Conservation (phyloP, 371 early-diverging fungal genomes). For the Capillidium rhysosporum region DNA sequence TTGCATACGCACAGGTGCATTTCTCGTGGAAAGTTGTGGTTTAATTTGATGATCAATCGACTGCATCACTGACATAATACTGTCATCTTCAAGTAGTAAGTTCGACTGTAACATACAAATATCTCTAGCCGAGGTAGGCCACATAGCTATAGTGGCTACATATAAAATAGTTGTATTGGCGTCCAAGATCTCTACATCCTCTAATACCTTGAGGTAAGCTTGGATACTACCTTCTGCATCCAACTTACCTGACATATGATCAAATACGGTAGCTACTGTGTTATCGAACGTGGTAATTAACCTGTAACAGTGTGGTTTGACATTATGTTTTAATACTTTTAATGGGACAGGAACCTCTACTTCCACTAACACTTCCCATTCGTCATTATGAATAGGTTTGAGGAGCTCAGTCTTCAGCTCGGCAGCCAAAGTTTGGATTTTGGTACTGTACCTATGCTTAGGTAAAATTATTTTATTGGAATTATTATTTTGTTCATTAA, state of each 20-base stretch:
- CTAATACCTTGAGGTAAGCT: neutral
- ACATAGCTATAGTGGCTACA: neutral
- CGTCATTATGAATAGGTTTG: too few species aligned
- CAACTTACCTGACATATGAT: neutral
- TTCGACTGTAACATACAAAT: neutral
- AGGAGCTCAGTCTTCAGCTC: too few species aligned
- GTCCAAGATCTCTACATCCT: constrained; percentile 2
- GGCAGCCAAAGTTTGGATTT: too few species aligned
- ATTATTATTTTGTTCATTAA: too few species aligned
- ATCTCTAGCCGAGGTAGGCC: constrained; percentile 6
- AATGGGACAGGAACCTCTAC: neutral
- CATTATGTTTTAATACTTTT: neutral
- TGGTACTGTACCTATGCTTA: too few species aligned
- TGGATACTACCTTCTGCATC: neutral
- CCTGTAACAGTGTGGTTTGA: neutral
- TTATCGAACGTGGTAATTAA: neutral
- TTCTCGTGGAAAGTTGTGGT: neutral
- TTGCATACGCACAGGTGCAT: neutral
- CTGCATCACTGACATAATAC: constrained; percentile 1
- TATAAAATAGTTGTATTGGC: neutral
- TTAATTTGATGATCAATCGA: neutral
- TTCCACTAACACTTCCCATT: neutral
- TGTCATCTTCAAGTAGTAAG: neutral
- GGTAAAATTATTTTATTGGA: too few species aligned
- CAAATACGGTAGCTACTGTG: neutral